Evolutionary conservation across 2,329 filamentous ascomycete genomes (phyloP).

Genomic region (Mycosphaerelloides madeirae): DNA sequence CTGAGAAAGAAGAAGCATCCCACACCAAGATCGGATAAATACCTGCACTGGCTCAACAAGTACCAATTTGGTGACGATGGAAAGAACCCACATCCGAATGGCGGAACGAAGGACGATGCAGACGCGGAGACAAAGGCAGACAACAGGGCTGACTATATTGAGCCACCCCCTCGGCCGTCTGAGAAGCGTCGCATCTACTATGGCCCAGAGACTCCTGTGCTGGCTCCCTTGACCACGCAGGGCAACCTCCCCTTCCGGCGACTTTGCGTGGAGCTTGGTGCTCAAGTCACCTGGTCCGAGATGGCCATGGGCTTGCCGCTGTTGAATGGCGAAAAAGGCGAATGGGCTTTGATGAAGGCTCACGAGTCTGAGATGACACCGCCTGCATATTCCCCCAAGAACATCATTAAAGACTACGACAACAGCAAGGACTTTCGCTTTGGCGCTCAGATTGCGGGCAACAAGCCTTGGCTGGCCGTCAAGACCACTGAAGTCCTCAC

Average conservation of each 20-base stretch:
- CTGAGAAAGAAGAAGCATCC: constrained; percentile 67
- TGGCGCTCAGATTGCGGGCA: constrained; percentile 86
- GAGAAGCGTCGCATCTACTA: constrained; percentile 95
- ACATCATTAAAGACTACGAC: constrained; percentile 71
- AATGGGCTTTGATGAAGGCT: constrained; percentile 93
- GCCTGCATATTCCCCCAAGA: constrained; percentile 59
- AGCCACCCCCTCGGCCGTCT: constrained; percentile 81
- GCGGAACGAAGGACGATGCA: constrained; percentile 16
- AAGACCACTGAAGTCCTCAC: constrained; percentile 82
- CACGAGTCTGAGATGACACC: constrained; percentile 76
- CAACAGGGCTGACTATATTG: constrained; percentile 72
- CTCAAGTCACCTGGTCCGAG: constrained; percentile 92
- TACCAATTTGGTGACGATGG: constrained; percentile 41
- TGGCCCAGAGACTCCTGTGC: constrained; percentile 81
- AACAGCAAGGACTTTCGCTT: constrained; percentile 80
- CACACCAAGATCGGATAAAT: constrained; percentile 69
- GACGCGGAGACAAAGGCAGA: constrained; percentile 51
- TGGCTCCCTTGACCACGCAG: constrained; percentile 95
- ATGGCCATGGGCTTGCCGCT: constrained; percentile 93
- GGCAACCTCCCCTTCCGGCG: constrained; percentile 93
- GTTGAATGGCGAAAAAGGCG: constrained; percentile 80
- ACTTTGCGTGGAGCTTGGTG: constrained; percentile 81
- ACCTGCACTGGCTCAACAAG: constrained; percentile 71
- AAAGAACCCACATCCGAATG: constrained; percentile 17
- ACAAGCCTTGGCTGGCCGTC: constrained; percentile 83